A percentile compares a stretch with the other conserved stretches of the same genome.
These are phyloP conservation scores for Rhodamnia argentea DNA, from an alignment of 345 rosid species.

Conservation along the genomic window DNA sequence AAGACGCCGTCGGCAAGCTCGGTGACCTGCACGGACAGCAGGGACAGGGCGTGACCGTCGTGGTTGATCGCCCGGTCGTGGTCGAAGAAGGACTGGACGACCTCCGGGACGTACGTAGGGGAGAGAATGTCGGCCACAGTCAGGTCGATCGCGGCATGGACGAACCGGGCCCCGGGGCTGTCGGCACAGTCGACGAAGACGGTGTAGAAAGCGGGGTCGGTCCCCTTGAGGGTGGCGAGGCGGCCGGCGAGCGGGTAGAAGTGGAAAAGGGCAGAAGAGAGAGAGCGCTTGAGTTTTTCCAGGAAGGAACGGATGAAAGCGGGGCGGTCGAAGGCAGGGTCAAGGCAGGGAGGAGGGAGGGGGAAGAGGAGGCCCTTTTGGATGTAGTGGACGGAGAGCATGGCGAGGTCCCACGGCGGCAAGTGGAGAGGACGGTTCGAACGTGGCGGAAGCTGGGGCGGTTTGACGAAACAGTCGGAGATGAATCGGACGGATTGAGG, in stretches of 20 bases:
- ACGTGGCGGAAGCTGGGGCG: slow-evolving; percentile 14
- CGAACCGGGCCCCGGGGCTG: slow-evolving; percentile 36
- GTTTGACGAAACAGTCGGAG: slow-evolving; percentile 51
- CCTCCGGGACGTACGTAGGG: slow-evolving; percentile 36
- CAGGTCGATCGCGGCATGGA: slow-evolving; percentile 34
- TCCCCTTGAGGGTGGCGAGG: slow-evolving; percentile 12
- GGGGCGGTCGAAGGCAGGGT: background rate
- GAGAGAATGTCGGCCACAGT: slow-evolving; percentile 33
- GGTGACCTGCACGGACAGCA: slow-evolving; percentile 52
- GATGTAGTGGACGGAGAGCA: slow-evolving; percentile 63
- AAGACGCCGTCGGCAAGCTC: slow-evolving; percentile 61
- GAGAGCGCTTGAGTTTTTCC: slow-evolving; percentile 38
- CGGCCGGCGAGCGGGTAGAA: slow-evolving; percentile 76
- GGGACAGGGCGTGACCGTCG: slow-evolving; percentile 47
- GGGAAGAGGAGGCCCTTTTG: slow-evolving; percentile 52
- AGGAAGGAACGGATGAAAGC: slow-evolving; percentile 23
- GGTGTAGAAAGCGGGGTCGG: slow-evolving; percentile 24
- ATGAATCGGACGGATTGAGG: slow-evolving; percentile 11
- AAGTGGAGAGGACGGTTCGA: slow-evolving; percentile 38
- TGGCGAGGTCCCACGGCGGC: slow-evolving; percentile 59
- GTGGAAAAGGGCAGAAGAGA: slow-evolving; percentile 49
- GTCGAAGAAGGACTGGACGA: slow-evolving; percentile 60
- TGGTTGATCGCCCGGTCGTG: slow-evolving; percentile 44
- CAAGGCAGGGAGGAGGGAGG: slow-evolving; percentile 24
- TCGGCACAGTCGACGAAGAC: slow-evolving; percentile 46